A percentile compares a stretch with the other conserved stretches of the same genome.
These are phyloP conservation scores for Elsinoe necatrix DNA, from an alignment of 2,329 filamentous ascomycete species.

Conservation along the genomic window DNA sequence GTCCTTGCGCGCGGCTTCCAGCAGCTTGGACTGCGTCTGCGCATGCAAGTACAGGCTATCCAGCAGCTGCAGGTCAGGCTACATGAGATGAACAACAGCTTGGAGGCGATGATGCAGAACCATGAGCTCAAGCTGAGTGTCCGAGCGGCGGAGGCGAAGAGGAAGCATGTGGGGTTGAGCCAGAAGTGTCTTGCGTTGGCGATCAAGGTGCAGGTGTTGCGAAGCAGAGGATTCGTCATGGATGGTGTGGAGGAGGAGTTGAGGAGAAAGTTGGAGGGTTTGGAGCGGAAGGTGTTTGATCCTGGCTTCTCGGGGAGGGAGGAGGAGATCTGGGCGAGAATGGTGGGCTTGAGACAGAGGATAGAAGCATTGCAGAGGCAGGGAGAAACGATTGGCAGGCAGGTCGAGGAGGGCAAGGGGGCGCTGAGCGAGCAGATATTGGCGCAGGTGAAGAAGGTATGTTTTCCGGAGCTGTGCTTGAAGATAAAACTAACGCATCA, in stretches of 20 bases:
- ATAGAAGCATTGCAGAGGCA: constrained; percentile 65
- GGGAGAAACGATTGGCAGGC: constrained; percentile 56
- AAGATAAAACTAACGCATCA: constrained; percentile 18
- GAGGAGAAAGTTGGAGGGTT: constrained; percentile 58
- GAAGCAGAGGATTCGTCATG: constrained; percentile 73
- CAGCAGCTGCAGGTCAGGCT: constrained; percentile 61
- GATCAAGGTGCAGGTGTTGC: constrained; percentile 69
- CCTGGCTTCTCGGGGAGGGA: constrained; percentile 66
- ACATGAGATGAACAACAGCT: constrained; percentile 69
- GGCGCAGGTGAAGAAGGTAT: constrained; percentile 64
- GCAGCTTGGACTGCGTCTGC: constrained; percentile 61
- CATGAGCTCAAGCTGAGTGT: constrained; percentile 72
- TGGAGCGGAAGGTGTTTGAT: constrained; percentile 65
- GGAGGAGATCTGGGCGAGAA: constrained; percentile 77
- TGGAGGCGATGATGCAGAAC: constrained; percentile 62
- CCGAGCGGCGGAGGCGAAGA: constrained; percentile 61
- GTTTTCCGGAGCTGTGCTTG: constrained; percentile 21
- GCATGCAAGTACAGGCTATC: constrained; percentile 62
- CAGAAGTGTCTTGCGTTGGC: constrained; percentile 67
- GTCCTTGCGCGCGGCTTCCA: constrained; percentile 67
- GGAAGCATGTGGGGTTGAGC: constrained; percentile 63
- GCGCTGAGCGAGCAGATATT: constrained; percentile 62
- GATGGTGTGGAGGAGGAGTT: constrained; percentile 72
- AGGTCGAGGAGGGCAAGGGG: constrained; percentile 36
- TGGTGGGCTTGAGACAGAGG: constrained; percentile 66